Conservation (phyloP, 495 filamentous ascomycete species). For the Oidiodendron maius region DNA sequence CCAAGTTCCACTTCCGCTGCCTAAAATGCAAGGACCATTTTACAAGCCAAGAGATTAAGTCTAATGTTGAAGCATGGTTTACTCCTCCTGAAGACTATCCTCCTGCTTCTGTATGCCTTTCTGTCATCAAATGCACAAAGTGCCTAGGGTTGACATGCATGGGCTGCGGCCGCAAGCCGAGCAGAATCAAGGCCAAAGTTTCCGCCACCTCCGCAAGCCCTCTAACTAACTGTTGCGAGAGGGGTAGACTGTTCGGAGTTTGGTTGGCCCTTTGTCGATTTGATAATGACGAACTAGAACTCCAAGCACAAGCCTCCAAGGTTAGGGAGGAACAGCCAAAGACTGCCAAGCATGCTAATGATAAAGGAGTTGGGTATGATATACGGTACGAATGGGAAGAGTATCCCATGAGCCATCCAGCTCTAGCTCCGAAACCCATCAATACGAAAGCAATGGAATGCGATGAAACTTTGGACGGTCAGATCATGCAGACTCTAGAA, state of each 20-base stretch:
- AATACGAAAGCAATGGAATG: no score
- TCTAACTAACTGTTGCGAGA: slow-evolving; percentile 1
- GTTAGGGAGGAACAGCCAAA: not conserved
- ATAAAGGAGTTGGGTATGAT: not conserved
- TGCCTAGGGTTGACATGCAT: not conserved
- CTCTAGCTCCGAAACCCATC: no score
- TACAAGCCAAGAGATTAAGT: not conserved
- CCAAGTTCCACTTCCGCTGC: not conserved
- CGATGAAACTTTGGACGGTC: no score
- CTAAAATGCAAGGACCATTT: not conserved
- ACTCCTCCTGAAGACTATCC: not conserved
- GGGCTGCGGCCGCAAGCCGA: not conserved
- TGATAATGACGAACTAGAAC: slow-evolving; percentile 1
- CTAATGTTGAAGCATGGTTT: not conserved
- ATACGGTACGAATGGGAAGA: not conserved
- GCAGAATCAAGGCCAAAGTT: not conserved
- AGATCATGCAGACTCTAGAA: no score
- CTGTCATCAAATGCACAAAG: not conserved
- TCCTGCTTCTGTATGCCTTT: not conserved
- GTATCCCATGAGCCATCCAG: no score
- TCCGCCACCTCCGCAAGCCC: not conserved
- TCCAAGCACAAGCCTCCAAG: not conserved
- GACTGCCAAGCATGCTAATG: not conserved
- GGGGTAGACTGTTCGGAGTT: not conserved
- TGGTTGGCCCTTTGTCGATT: slow-evolving; percentile 1